Percentiles rank a stretch among this genome's conserved stretches.
Conservation (phyloP, 768 basidiomycete genomes). For the Cystobasidium ongulense region DNA sequence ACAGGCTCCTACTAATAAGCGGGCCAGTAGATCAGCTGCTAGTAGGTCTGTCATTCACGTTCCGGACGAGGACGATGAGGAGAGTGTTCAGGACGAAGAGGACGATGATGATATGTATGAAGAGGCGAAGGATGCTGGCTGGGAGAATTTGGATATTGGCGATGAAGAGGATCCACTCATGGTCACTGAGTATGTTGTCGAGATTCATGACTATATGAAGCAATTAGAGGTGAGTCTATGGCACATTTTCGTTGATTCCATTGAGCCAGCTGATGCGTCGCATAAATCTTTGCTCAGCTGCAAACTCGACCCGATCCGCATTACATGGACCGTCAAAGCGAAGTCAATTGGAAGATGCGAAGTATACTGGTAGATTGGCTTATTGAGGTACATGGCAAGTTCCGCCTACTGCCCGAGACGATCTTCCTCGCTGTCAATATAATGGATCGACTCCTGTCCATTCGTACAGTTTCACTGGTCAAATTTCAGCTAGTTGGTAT, state of each 20-base stretch:
- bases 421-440: constrained; percentile 83
- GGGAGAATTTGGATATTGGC: constrained; percentile 87
- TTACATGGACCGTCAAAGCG: constrained; percentile 75
- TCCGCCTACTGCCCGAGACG: constrained; percentile 78
- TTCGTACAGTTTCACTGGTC: constrained; percentile 64
- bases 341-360: constrained; percentile 82
- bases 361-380: constrained; percentile 87
- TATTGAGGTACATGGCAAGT: constrained; percentile 78
- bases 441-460: constrained; percentile 60
- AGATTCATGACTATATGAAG: constrained; percentile 87
- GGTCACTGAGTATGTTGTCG: constrained; percentile 91
- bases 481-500: constrained; percentile 88
- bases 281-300: constrained; percentile 49
- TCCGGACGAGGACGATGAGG: constrained; percentile 34
- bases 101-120: constrained; percentile 40
- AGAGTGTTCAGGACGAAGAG: constrained; percentile 46
- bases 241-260: constrained; percentile 18
- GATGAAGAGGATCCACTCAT: constrained; percentile 90
- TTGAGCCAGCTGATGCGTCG: constrained; percentile 2
- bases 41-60: not conserved
- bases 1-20: constrained; percentile 44
- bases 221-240: constrained; percentile 60
- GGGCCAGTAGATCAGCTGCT: constrained; percentile 38
- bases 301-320: constrained; percentile 69
- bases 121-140: constrained; percentile 50